Evolutionary conservation across 2,329 filamentous ascomycete genomes (phyloP).

Genomic region (Xylaria arbuscula): DNA sequence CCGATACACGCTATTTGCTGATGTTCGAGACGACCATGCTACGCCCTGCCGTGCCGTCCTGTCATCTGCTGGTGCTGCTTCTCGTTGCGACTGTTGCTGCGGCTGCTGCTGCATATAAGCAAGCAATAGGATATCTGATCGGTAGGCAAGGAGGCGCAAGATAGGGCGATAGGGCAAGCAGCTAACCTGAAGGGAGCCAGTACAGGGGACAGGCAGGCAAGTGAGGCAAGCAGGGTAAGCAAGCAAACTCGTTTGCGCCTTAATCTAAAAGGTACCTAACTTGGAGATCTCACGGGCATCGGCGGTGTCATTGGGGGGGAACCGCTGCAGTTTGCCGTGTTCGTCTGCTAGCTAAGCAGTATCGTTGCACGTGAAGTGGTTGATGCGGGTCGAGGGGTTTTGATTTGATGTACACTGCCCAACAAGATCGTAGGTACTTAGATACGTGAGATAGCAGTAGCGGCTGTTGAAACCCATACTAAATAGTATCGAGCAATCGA

Average conservation of each 20-base stretch:
- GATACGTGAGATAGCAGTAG: constrained; percentile 1
- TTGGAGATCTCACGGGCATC: neutral
- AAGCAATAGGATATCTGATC: neutral
- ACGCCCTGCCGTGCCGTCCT: neutral
- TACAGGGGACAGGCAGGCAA: no score
- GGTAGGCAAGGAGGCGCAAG: neutral
- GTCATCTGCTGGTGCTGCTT: neutral
- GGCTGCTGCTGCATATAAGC: constrained; percentile 9
- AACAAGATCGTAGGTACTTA: neutral
- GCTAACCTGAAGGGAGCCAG: neutral
- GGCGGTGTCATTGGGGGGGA: neutral
- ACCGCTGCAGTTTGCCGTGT: neutral
- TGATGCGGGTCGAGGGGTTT: constrained; percentile 8
- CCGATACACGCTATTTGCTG: constrained; percentile 18
- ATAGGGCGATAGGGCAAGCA: neutral
- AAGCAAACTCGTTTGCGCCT: neutral
- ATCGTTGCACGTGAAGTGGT: constrained; percentile 7
- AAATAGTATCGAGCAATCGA: constrained; percentile 32
- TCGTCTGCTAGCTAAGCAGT: neutral
- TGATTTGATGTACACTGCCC: neutral
- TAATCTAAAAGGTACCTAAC: neutral
- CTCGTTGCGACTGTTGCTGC: neutral
- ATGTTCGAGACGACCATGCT: constrained; percentile 20
- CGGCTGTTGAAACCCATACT: constrained; percentile 5
- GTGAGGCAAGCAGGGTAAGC: neutral